Evolutionary conservation across 345 rosid species (phyloP).

Genomic region (Ailanthus altissimus): DNA sequence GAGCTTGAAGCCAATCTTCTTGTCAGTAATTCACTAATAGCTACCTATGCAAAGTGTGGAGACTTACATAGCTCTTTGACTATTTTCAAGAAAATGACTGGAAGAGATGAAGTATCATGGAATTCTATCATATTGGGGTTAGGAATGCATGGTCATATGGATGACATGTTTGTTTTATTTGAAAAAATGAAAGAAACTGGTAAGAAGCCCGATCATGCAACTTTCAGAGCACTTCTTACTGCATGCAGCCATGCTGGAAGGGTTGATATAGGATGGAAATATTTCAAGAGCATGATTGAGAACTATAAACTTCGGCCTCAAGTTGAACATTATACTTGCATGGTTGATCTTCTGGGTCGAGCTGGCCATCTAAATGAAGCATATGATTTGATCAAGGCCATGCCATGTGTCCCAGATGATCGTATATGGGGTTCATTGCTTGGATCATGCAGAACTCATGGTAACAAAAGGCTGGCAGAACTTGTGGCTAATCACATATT

Average conservation of each 20-base stretch:
- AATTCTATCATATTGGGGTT: slow-evolving; percentile 46
- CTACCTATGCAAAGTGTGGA: slow-evolving; percentile 53
- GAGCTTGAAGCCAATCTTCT: slow-evolving; percentile 35
- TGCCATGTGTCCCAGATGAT: slow-evolving; percentile 49
- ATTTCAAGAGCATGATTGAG: slow-evolving; percentile 41
- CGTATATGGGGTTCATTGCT: slow-evolving; percentile 53
- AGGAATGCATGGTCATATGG: slow-evolving; percentile 42
- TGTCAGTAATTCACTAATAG: slow-evolving; percentile 39
- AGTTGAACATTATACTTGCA: slow-evolving; percentile 53
- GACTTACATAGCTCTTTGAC: slow-evolving; percentile 30
- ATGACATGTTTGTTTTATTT: slow-evolving; percentile 36
- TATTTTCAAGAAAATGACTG: slow-evolving; percentile 33
- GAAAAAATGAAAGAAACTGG: slow-evolving; percentile 42
- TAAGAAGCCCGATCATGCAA: slow-evolving; percentile 36
- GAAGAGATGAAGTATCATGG: slow-evolving; percentile 44
- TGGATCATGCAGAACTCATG: slow-evolving; percentile 48
- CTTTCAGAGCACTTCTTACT: slow-evolving; percentile 48
- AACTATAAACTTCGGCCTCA: slow-evolving; percentile 42
- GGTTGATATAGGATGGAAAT: slow-evolving; percentile 40
- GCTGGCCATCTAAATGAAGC: slow-evolving; percentile 45
- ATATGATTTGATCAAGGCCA: slow-evolving; percentile 40
- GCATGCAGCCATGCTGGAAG: slow-evolving; percentile 50
- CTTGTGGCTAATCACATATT: slow-evolving; percentile 42
- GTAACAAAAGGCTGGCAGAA: slow-evolving; percentile 39
- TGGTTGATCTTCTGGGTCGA: slow-evolving; percentile 53